phyloP scores from a whole-genome alignment of 1,139 yeast genomes.

The Protomyces lactucae-debilis region DNA sequence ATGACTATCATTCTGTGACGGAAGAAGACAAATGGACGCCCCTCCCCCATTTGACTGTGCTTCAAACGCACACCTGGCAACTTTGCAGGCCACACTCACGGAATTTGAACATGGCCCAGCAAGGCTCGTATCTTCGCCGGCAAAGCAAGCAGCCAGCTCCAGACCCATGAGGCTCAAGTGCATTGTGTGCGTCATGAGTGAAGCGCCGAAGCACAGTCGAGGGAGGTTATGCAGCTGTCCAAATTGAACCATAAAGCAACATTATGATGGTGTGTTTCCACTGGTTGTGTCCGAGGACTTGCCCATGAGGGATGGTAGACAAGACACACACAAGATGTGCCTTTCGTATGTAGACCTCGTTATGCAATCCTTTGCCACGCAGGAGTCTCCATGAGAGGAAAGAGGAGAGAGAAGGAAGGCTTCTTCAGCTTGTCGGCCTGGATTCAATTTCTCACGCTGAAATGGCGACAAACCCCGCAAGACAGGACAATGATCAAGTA shows the following conservation, averaged over 20 bases:
- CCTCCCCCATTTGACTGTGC: not conserved
- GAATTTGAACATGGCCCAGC: not conserved
- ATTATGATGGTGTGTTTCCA: not conserved
- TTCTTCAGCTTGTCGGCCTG: not conserved
- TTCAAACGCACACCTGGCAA: no score
- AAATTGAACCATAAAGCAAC: not conserved
- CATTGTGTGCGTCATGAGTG: no score
- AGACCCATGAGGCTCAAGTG: not conserved
- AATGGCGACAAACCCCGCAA: not conserved
- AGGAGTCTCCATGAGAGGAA: not conserved
- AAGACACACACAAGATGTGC: not conserved
- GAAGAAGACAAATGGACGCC: not conserved
- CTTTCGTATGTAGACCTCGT: not conserved
- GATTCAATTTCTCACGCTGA: not conserved
- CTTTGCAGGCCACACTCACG: no score
- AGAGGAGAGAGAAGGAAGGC: not conserved
- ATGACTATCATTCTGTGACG: constrained; percentile 1
- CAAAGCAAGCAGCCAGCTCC: not conserved
- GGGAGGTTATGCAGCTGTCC: not conserved
- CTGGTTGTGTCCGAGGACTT: not conserved
- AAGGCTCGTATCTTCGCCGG: constrained; percentile 1
- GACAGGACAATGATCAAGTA: not conserved
- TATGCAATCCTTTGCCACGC: constrained; percentile 1
- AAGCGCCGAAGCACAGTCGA: no score
- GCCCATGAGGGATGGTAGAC: not conserved